Evolutionary conservation across 768 basidiomycete genomes (phyloP).

Genomic region (Ramaria sp.): DNA sequence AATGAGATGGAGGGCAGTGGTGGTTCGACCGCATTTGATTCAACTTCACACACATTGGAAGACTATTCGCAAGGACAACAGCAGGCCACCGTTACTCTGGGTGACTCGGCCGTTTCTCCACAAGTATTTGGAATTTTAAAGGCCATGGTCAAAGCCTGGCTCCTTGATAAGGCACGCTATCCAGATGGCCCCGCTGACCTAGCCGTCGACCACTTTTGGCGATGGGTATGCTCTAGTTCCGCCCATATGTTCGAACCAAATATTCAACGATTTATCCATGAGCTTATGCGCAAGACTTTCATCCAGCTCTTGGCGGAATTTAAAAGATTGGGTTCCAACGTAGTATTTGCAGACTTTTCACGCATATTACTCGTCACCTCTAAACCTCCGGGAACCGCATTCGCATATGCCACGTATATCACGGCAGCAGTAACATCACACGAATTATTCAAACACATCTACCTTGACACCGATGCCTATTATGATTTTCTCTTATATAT

Average conservation of each 20-base stretch:
- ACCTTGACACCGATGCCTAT: conserved; percentile 75
- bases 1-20: conserved; percentile 97
- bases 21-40: conserved; percentile 89
- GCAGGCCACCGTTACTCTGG: conserved; percentile 64
- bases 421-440: conserved; percentile 87
- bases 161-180: conserved; percentile 62
- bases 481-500: conserved; percentile 94
- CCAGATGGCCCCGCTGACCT: conserved; percentile 52
- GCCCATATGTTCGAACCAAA: conserved; percentile 88
- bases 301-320: conserved; percentile 95
- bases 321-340: conserved; percentile 84
- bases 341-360: conserved; percentile 91
- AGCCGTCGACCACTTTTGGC: conserved; percentile 91
- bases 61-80: conserved; percentile 67
- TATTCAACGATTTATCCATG: conserved; percentile 86
- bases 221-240: conserved; percentile 84
- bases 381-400: conserved; percentile 90
- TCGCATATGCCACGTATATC: conserved; percentile 94
- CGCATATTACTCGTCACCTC: conserved; percentile 85
- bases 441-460: conserved; percentile 90
- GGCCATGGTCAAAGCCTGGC: conserved; percentile 83
- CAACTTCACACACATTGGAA: conserved; percentile 81
- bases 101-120: conserved; percentile 81
- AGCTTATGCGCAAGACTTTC: conserved; percentile 96
- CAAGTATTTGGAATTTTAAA: conserved; percentile 81